Evolutionary conservation across 176 grass and related monocot genomes (phyloP), one percentile per base, ranked within the genome.

Genomic region (Phragmites australis): DNA sequence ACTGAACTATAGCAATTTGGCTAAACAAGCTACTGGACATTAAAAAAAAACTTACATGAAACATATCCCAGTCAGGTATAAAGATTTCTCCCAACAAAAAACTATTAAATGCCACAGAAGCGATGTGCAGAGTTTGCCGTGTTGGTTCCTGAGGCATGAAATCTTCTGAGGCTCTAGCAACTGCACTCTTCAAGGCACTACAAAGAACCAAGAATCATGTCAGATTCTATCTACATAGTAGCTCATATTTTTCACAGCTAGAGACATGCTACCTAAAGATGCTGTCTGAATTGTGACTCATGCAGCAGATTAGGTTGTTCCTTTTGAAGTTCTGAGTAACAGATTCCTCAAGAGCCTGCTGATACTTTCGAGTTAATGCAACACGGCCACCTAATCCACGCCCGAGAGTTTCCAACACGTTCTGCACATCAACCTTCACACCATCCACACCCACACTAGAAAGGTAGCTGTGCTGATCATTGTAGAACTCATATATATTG

Each of bases 381-480:
- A 90, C 91, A 70, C 84, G 76, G 10, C 87, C 91, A 67, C 84
- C 81, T 26, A 87, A 79, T 16, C 87, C 81, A 1, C 43, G 49
- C 27, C 91, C 91, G 15, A 93, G 76, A 70, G 91, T 90, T 65
- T 90, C 87, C 60, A 87, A 74, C 58, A 90, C 55, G n/a, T 77
- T 93, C 53, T 93, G 91, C 49, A 78, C 87, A 85, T 90, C 91
- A 68, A 93, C 91, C 81, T 93, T 93, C 56, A 87, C 91, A 19
- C 91, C 91, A 65, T 93, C 87, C 48, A 93, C 77, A 55, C 81
- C 87, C 45, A 70, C 11, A 41, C 61, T 68, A 68, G 87, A 76
- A 69, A 93, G 91, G 65, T 88, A 93, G 16, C 69, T 63, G 68
- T 93, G 87, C 42, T 89, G 83, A 65, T 92, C 87, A 81, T 81